Base-by-base conservation (phyloP, 208 protist genomes). In the Acanthamoeba royreba region DNA sequence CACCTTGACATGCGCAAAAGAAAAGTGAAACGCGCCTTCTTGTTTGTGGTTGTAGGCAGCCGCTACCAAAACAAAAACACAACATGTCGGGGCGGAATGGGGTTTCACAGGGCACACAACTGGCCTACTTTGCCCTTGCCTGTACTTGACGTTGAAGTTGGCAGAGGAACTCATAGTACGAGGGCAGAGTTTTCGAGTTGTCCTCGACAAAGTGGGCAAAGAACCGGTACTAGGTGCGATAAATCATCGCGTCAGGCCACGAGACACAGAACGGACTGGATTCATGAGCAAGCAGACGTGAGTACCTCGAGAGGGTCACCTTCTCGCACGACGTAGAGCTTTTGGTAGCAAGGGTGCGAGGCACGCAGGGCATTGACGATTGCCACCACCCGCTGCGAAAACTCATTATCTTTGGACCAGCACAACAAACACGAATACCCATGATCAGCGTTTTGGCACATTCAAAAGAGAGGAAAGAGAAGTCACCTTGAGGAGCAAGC, bases 91-190 rank as follows among this genome's bases (percentile, higher is more conserved):
- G n/a, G n/a, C n/a, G n/a, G n/a, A n/a, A n/a, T n/a, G n/a, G n/a
- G n/a, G n/a, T n/a, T n/a, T 19, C 19, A 19, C 49, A 19, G 49
- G 49, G 13, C 9, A 19, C 49, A 19, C 9, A 55, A 19, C 49
- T 9, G 13, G 49, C 8, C 69, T 42, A 77, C 52, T 66, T 45
- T 28, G 58, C 53, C 25, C 42, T 2, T 22, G 85, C 33, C 42
- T 92, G 52, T 28, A 92, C 58, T 74, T 92, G 85, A 35, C 85
- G 66, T 38, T 92, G 85, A 4, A 92, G 85, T 40, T 92, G 85
- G 43, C 52, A 66, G 0, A 92, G 85, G 43, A 92, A 92, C 52
- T 92, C 85, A 22, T 92, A 92, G 25, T 92, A 92, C 33, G 85
- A 92, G 35, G 58, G 52, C 85, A 92, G 55, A 1, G 85, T 74